These are phyloP conservation scores for Aphanomyces invadans DNA, from an alignment of 352 stramenopile genomes.

Conservation along the genomic window DNA sequence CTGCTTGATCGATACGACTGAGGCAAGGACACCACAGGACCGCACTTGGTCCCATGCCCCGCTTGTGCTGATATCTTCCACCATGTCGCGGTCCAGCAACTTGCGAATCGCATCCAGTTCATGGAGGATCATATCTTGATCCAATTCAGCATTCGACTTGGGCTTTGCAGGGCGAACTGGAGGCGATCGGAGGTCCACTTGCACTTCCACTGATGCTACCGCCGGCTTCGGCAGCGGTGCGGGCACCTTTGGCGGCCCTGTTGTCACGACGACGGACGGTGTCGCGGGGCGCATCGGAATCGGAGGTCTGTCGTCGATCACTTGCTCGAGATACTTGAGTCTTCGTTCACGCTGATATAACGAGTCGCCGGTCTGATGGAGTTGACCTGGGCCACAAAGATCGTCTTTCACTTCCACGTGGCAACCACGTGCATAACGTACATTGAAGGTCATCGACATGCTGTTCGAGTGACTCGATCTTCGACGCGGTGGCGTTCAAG, in stretches of 20 bases:
- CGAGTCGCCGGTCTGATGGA: slow-evolving; percentile 8
- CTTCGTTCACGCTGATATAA: slow-evolving; percentile 1
- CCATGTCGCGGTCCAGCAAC: background rate
- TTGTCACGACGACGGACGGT: background rate
- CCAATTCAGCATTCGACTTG: background rate
- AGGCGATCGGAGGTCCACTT: background rate
- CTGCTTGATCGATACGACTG: slow-evolving; percentile 15
- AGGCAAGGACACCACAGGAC: background rate
- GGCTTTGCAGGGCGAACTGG: background rate
- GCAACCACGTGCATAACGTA: background rate
- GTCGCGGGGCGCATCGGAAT: background rate
- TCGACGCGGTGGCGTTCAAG: background rate
- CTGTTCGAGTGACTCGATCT: background rate
- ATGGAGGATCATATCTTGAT: background rate
- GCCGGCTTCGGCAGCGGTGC: background rate
- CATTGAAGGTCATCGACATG: background rate
- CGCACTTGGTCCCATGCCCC: slow-evolving; percentile 3
- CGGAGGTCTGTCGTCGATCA: background rate
- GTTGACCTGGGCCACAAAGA: background rate
- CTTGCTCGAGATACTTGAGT: background rate
- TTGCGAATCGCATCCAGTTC: slow-evolving; percentile 17
- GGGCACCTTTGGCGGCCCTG: background rate
- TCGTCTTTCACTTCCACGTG: background rate
- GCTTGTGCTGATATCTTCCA: background rate
- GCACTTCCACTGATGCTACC: background rate